Base-by-base conservation (phyloP, 2,329 filamentous ascomycete species). In the Fusarium multiceps region DNA sequence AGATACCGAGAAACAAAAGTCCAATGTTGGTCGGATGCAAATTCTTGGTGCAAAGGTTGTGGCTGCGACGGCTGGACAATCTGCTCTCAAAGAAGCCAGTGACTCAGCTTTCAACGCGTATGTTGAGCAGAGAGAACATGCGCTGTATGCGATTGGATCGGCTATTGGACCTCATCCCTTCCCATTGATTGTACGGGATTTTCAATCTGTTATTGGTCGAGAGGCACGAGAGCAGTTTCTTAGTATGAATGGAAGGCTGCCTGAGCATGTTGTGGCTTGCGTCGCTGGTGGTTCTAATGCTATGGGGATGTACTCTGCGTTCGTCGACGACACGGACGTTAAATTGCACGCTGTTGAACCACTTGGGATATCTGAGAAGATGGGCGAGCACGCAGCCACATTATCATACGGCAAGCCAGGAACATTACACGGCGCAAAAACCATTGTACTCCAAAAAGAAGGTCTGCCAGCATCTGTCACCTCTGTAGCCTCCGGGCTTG, bases 221-320 rank as follows among this genome's bases (percentile, higher is more conserved):
- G 60, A 63, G n/a, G 23, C 60, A 1, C 59, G 58, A 3, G 20
- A 48, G 4, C 60, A 63, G 13, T 63, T 63, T 7, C 34, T 56
- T 3, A 4, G 16, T 6, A 48, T 63, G 27, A 32, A 27, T 7
- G 58, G 48, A 0, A 16, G 0, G 1, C 1, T 63, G 2, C 60
- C 60, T 3, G 48, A 63, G 1, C 58, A 63, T n/a, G 14, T 63
- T 11, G 23, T 56, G 3, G 60, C 60, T 9, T 63, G 60, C 7
- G 60, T 63, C 13, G 58, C 60, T 5, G 60, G 60, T 11, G 60
- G 60, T 2, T 63, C 60, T 0, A 63, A 63, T 16, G 60, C 59
- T 0, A 30, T 63, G 34, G 60, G 60, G 0, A 63, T 63, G 43
- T 63, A 49, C 12, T 57, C 59, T 1, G n/a, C 60, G 0, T 63